These are phyloP conservation scores for Kurtzmaniella fragi DNA, from an alignment of 805 yeast species.

Conservation along the genomic window DNA sequence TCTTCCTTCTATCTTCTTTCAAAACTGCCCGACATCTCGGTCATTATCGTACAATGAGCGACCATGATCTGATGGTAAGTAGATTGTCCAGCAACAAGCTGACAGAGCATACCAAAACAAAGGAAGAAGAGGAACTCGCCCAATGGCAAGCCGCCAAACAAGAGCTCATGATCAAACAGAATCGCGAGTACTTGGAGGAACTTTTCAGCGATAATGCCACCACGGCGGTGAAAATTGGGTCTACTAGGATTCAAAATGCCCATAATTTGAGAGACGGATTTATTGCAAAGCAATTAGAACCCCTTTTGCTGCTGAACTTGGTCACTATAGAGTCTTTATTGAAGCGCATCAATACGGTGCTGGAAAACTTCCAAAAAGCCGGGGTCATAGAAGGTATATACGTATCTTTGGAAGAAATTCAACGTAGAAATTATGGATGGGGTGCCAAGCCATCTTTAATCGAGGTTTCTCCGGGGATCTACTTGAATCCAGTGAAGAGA, in stretches of 20 bases:
- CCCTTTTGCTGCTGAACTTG: constrained; percentile 34
- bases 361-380: constrained; percentile 38
- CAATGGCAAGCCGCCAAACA: constrained; percentile 23
- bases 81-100: constrained; percentile 14
- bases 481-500: constrained; percentile 53
- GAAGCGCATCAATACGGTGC: constrained; percentile 36
- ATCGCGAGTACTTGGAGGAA: constrained; percentile 25
- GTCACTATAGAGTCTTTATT: constrained; percentile 39
- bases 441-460: constrained; percentile 15
- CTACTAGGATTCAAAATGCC: constrained; percentile 46
- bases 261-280: constrained; percentile 44
- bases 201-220: constrained; percentile 27
- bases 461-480: constrained; percentile 32
- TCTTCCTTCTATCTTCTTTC: neutral
- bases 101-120: constrained; percentile 7
- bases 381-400: constrained; percentile 40
- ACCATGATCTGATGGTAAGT: constrained; percentile 28
- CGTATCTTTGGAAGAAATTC: constrained; percentile 23
- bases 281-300: constrained; percentile 41
- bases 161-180: constrained; percentile 26
- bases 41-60: neutral
- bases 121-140: constrained; percentile 23
- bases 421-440: constrained; percentile 18
- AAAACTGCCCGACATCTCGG: neutral
- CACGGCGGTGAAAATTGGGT: constrained; percentile 39